Percentiles rank a stretch among this genome's conserved stretches.
Conservation (phyloP, 2,329 filamentous ascomycete genomes). For the Stenocarpella maydis region DNA sequence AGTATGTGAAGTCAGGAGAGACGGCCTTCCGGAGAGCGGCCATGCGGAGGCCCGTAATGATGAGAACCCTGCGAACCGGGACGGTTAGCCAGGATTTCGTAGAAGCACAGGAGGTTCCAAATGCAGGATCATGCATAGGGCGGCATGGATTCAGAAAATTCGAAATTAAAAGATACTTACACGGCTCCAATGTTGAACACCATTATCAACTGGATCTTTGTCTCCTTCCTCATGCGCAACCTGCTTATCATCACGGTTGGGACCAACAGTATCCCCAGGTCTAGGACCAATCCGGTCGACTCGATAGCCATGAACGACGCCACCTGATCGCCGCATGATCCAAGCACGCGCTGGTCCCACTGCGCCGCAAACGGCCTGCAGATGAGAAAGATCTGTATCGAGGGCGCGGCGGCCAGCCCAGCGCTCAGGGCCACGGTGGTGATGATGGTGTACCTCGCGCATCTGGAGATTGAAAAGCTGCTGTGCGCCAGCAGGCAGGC, state of each 20-base stretch:
- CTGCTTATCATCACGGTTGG: background rate
- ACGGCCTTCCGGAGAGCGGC: constrained; percentile 25
- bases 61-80: background rate
- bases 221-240: background rate
- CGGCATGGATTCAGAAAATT: too few relatives aligned
- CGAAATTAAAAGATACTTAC: constrained; percentile 11
- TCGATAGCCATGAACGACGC: constrained; percentile 6
- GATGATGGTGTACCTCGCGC: background rate
- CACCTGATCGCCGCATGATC: constrained; percentile 21
- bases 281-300: background rate
- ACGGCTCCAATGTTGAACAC: background rate
- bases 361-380: constrained; percentile 23
- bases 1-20: constrained; percentile 27
- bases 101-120: too few relatives aligned
- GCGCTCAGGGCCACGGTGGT: background rate
- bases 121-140: too few relatives aligned
- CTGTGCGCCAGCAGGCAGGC: background rate
- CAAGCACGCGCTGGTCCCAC: constrained; percentile 22
- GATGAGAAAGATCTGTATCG: constrained; percentile 12
- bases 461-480: background rate
- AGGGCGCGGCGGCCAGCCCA: background rate
- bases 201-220: background rate
- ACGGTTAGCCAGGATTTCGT: background rate
- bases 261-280: background rate
- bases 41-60: constrained; percentile 22